Base-by-base conservation (phyloP, 345 rosid species). In the Bruguiera sexangula region DNA sequence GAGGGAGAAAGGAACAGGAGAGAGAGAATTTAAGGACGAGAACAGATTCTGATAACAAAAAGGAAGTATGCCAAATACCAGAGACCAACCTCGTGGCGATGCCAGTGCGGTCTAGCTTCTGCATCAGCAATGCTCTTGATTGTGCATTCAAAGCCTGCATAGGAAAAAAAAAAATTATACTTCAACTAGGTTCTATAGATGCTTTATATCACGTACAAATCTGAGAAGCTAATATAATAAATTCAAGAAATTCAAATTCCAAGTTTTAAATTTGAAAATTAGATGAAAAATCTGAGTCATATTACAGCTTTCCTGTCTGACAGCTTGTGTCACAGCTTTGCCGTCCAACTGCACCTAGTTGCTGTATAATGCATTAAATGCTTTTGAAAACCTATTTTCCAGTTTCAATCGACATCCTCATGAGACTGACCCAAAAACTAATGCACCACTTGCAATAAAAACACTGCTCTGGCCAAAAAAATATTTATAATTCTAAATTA, bases 91-190 rank as follows among this genome's bases (percentile, higher is more conserved):
- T 88, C 9, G 91, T 79, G 34, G 96, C 86, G 52, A 79, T 82
- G 75, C 96, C 96, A 30, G 96, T 82, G 59, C 97, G 98, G 79
- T 93, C 98, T 83, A 93, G 85, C 76, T 87, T 93, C 82, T 70
- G 83, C 98, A 93, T 93, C 27, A 93, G 89, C 78, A 79, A 32
- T 66, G 90, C 96, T 81, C 98, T 89, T 61, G 97, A 85, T 54
- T 91, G 96, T 63, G 98, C 97, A 85, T 89, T 93, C 77, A 93
- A 78, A 65, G 94, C 76, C 98, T 91, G 85, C 72, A 69, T 26
- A 67, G 65, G 37, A 26, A 15, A 72, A 46, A 26, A 43, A 20
- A 5, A 26, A 36, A 59, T 30, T 37, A 67, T 16, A 50, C 21
- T 53, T 37, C 70, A 81, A 64, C 22, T 22, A 52, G 27, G 32